These are phyloP conservation scores for Corynespora cassiicola DNA, from an alignment of 2,329 filamentous ascomycete species.

Conservation along the genomic window DNA sequence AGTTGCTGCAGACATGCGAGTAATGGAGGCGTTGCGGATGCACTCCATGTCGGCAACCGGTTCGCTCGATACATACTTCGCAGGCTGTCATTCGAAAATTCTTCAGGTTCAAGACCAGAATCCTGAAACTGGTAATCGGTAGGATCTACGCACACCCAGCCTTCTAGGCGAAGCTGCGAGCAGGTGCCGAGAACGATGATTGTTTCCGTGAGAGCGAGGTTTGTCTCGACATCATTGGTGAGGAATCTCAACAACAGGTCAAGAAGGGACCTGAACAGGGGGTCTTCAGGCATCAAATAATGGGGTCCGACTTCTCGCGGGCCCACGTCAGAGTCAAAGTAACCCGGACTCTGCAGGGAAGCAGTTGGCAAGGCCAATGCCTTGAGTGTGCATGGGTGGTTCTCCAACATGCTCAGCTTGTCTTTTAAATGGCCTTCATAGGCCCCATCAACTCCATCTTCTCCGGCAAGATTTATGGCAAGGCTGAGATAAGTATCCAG, in stretches of 20 bases:
- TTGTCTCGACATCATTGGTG: conserved; percentile 88
- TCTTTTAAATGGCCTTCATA: conserved; percentile 78
- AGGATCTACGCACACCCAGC: conserved; percentile 84
- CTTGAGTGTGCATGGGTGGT: conserved; percentile 74
- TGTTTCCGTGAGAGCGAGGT: conserved; percentile 84
- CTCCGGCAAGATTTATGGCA: conserved; percentile 71
- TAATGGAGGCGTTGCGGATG: conserved; percentile 46
- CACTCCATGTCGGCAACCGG: conserved; percentile 44
- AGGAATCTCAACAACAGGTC: conserved; percentile 79
- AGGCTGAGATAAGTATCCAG: conserved; percentile 74
- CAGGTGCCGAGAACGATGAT: conserved; percentile 84
- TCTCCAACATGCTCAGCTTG: conserved; percentile 71
- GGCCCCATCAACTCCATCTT: conserved; percentile 73
- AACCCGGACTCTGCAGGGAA: conserved; percentile 58
- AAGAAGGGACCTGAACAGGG: conserved; percentile 60
- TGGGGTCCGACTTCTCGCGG: conserved; percentile 69
- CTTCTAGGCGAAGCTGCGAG: conserved; percentile 82
- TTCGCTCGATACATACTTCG: conserved; percentile 43
- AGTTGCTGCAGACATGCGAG: conserved; percentile 51
- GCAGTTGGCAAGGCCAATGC: conserved; percentile 70
- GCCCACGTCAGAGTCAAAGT: conserved; percentile 58
- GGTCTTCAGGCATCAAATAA: conserved; percentile 66
- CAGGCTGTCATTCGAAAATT: conserved; percentile 35
- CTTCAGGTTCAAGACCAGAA: conserved; percentile 23
- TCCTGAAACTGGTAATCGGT: conserved; percentile 47